These are phyloP conservation scores for Colletotrichum karsti DNA, from an alignment of 2,329 filamentous ascomycete species.

Conservation along the genomic window DNA sequence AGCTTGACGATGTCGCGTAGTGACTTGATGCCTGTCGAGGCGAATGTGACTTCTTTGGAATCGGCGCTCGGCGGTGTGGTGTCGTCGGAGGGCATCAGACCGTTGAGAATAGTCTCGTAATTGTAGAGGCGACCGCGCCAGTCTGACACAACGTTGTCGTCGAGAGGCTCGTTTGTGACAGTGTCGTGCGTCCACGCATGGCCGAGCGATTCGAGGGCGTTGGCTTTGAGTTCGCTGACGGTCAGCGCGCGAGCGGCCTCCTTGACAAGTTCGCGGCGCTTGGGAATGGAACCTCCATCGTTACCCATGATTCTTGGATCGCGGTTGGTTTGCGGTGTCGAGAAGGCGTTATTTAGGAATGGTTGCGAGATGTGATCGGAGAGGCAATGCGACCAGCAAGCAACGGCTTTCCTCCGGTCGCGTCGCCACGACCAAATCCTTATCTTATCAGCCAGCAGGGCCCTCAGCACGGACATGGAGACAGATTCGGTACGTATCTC, in stretches of 20 bases:
- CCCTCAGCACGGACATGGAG: too few relatives aligned
- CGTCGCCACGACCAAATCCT: background rate
- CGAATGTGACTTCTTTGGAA: conserved; percentile 46
- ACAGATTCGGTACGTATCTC: too few relatives aligned
- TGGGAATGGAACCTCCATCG: conserved; percentile 96
- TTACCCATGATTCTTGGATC: conserved; percentile 77
- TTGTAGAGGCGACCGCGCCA: conserved; percentile 88
- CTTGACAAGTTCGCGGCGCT: conserved; percentile 94
- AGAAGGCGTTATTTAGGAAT: background rate
- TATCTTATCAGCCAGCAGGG: background rate
- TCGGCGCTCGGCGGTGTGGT: conserved; percentile 36
- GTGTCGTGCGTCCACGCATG: conserved; percentile 91
- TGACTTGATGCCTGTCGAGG: conserved; percentile 73
- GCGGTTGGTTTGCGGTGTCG: background rate
- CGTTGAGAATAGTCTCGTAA: conserved; percentile 85
- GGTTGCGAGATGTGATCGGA: background rate
- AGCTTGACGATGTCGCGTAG: conserved; percentile 89
- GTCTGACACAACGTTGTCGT: conserved; percentile 84
- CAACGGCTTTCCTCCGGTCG: background rate
- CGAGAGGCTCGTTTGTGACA: conserved; percentile 80
- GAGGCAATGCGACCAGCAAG: background rate
- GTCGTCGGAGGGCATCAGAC: conserved; percentile 55
- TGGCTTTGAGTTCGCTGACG: conserved; percentile 87
- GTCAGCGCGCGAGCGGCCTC: conserved; percentile 86
- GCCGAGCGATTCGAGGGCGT: conserved; percentile 82